These are phyloP conservation scores for Clonostachys rosea DNA, from an alignment of 2,329 filamentous ascomycete species.

Conservation along the genomic window DNA sequence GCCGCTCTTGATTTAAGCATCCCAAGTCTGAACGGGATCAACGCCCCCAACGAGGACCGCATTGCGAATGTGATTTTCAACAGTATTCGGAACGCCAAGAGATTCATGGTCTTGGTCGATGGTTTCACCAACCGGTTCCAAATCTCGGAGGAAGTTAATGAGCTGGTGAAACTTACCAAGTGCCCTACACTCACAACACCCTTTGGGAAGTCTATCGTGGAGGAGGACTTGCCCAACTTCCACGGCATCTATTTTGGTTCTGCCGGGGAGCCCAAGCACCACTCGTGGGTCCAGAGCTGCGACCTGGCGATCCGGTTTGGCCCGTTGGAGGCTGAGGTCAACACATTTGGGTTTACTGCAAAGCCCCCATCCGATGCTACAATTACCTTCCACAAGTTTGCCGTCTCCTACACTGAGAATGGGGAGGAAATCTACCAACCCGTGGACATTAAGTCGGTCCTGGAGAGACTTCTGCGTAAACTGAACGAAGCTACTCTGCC, in stretches of 20 bases:
- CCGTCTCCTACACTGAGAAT: not conserved
- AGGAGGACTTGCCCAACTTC: constrained; percentile 69
- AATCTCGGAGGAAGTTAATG: constrained; percentile 67
- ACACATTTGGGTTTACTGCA: constrained; percentile 31
- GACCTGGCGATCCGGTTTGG: constrained; percentile 42
- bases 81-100: constrained; percentile 66
- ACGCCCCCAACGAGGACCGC: constrained; percentile 53
- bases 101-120: constrained; percentile 76
- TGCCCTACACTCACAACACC: constrained; percentile 84
- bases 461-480: constrained; percentile 30
- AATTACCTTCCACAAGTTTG: constrained; percentile 9
- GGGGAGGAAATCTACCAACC: no score
- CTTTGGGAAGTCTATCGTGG: constrained; percentile 82
- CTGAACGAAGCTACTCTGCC: no score
- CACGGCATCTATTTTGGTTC: constrained; percentile 79
- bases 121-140: constrained; percentile 77
- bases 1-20: no score
- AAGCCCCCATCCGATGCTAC: constrained; percentile 23
- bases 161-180: constrained; percentile 66
- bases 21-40: no score
- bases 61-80: constrained; percentile 76
- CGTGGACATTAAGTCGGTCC: no score
- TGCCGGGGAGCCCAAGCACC: constrained; percentile 56
- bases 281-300: constrained; percentile 25
- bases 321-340: constrained; percentile 38